These are phyloP conservation scores for Globisporangium uncinulatum DNA, from an alignment of 352 stramenopile species.

Conservation along the genomic window DNA sequence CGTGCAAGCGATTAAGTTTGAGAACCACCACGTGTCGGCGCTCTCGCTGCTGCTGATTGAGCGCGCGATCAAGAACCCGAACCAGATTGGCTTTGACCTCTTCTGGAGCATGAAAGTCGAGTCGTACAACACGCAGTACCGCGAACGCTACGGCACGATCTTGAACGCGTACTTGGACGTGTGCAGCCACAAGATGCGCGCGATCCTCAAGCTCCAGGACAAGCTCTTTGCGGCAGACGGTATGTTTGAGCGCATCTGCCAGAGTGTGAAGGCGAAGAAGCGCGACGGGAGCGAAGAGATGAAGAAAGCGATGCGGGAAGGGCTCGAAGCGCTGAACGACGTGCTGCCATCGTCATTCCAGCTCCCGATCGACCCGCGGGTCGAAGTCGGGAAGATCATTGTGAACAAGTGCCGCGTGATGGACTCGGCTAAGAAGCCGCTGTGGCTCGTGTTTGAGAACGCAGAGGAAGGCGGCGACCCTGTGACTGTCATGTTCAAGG, in stretches of 20 bases:
- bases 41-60: slow-evolving; percentile 79
- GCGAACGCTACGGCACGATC: slow-evolving; percentile 74
- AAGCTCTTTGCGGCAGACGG: slow-evolving; percentile 74
- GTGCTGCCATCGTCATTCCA: slow-evolving; percentile 84
- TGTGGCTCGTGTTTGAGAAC: slow-evolving; percentile 89
- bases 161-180: slow-evolving; percentile 82
- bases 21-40: slow-evolving; percentile 79
- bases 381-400: slow-evolving; percentile 81
- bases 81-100: slow-evolving; percentile 85
- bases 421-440: slow-evolving; percentile 86
- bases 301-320: slow-evolving; percentile 75
- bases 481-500: slow-evolving; percentile 91
- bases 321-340: slow-evolving; percentile 78
- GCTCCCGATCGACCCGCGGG: slow-evolving; percentile 76
- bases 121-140: slow-evolving; percentile 74
- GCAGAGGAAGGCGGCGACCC: slow-evolving; percentile 71
- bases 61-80: slow-evolving; percentile 84
- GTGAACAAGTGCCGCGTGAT: slow-evolving; percentile 88
- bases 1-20: slow-evolving; percentile 87
- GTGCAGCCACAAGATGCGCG: slow-evolving; percentile 88
- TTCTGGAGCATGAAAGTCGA: slow-evolving; percentile 91
- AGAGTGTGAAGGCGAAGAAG: slow-evolving; percentile 81
- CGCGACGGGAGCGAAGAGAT: slow-evolving; percentile 75
- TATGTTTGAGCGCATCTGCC: slow-evolving; percentile 80
- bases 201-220: slow-evolving; percentile 89